A percentile compares a stretch with the other conserved stretches of the same genome.
Conservation (phyloP, 805 yeast species). For the Ogataea ganodermae region DNA sequence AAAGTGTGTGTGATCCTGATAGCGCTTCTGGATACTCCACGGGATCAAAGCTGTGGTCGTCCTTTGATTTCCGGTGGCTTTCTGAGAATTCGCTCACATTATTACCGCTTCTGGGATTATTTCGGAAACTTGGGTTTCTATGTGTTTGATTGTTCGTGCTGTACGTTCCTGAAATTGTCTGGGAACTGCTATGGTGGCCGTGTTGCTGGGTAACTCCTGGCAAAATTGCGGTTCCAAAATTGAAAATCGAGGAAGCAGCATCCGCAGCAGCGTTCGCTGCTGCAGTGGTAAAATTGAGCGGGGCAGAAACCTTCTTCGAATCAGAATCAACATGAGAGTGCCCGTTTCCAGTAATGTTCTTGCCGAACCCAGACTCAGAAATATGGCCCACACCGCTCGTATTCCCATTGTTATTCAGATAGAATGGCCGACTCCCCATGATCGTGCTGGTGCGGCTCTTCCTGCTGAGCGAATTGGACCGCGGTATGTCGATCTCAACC, state of each 20-base stretch:
- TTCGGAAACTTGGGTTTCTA: constrained; percentile 1
- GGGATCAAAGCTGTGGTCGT: constrained; percentile 10
- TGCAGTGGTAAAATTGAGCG: constrained; percentile 29
- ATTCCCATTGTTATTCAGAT: constrained; percentile 4
- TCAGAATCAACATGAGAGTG: constrained; percentile 9
- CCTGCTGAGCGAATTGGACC: constrained; percentile 30
- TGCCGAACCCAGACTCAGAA: neutral
- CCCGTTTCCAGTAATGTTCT: neutral
- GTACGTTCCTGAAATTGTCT: neutral
- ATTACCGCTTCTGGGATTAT: neutral
- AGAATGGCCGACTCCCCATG: constrained; percentile 18
- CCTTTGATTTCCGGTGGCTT: constrained; percentile 1
- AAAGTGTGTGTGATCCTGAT: constrained; percentile 15
- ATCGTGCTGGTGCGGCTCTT: constrained; percentile 26
- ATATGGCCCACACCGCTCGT: neutral
- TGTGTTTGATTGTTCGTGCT: constrained; percentile 1
- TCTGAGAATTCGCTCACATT: neutral
- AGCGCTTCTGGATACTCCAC: constrained; percentile 9
- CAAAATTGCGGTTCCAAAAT: constrained; percentile 27
- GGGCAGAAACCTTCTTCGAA: constrained; percentile 17
- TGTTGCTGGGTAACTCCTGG: constrained; percentile 16
- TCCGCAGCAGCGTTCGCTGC: constrained; percentile 33
- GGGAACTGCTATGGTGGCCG: constrained; percentile 10
- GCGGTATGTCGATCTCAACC: constrained; percentile 61
- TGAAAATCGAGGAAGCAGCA: constrained; percentile 34